Evolutionary conservation across 2,329 filamentous ascomycete species (phyloP), one percentile per base, ranked within the genome.

Genomic region (Parafenestella ontariensis): DNA sequence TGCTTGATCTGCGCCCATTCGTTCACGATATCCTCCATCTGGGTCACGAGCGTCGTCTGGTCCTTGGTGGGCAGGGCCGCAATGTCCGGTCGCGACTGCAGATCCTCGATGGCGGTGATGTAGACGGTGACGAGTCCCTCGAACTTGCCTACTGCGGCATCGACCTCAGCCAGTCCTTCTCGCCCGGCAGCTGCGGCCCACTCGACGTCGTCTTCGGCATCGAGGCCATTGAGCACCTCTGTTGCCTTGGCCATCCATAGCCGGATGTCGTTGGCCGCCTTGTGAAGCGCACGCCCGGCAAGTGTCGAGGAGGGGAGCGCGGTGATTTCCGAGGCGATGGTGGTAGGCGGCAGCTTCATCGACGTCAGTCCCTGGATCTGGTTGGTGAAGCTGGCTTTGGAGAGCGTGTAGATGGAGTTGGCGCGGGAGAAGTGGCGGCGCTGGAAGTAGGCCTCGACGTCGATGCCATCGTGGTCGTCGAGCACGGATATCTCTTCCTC

Each of bases 171-270:
- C 31, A 94, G 81, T 2, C 91, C 91, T 75, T 94, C 90, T 57
- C 89, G 83, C 2, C 95, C 95, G 47, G 92, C 95, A 1, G 93
- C 94, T 2, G 95, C 85, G 8, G 86, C 93, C 95, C 95, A 99
- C 75, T 98, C 94, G 15, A 98, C 92, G 71, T 99, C 95, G 74
- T 98, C 95, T 59, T 98, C 94, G 48, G 93, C 92, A 73, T 98
- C 92, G 37, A 99, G 81, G 5, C 93, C 93, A 49, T 86, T 85
- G 48, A 99, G 87, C 28, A 98, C 93, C 67, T 96, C 92, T 0
- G 89, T 89, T 0, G 94, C 94, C 75, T 97, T 97, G 60, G 85
- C 85, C 70, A 97, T 96, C 95, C 95, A 99, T 68, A 89, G 89
- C 59, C 89, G 85, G 62, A 99, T 98, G 76, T 98, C 93, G 58